Conservation (phyloP, 1,284 basidiomycete genomes). For the Rugosomyces carneus region DNA sequence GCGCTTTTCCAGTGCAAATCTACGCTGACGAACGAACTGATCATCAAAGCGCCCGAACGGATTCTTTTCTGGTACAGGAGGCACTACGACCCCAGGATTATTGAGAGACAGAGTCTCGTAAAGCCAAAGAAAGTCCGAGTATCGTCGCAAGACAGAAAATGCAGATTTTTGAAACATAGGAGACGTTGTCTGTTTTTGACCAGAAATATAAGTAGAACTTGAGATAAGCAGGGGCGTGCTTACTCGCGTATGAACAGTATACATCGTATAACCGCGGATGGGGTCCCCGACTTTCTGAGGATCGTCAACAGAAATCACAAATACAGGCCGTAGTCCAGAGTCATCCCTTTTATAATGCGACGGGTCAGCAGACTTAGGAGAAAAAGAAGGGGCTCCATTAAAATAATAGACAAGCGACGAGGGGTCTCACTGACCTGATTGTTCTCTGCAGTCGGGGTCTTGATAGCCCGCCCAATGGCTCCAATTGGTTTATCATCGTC, state of each 20-base stretch:
- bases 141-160: conserved; percentile 90
- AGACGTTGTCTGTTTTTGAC: conserved; percentile 63
- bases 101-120: conserved; percentile 86
- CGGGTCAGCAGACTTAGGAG: conserved; percentile 16
- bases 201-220: conserved; percentile 9
- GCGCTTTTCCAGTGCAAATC: conserved; percentile 81
- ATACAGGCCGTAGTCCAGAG: conserved; percentile 51
- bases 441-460: conserved; percentile 15
- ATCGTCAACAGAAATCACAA: conserved; percentile 84
- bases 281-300: conserved; percentile 92
- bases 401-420: background rate
- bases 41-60: conserved; percentile 87
- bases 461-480: conserved; percentile 55
- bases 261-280: conserved; percentile 88
- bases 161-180: conserved; percentile 74
- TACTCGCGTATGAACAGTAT: conserved; percentile 87
- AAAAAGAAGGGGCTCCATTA: background rate
- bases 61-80: conserved; percentile 95
- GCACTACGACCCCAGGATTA: conserved; percentile 96
- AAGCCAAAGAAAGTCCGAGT: conserved; percentile 97
- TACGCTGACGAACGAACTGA: conserved; percentile 80
- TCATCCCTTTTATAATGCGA: conserved; percentile 27
- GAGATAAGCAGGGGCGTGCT: background rate
- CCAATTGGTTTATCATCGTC: conserved; percentile 72
- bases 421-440: conserved; percentile 15